Evolutionary conservation across 352 stramenopile genomes (phyloP).

Genomic region (Pythium grandisporangium): DNA sequence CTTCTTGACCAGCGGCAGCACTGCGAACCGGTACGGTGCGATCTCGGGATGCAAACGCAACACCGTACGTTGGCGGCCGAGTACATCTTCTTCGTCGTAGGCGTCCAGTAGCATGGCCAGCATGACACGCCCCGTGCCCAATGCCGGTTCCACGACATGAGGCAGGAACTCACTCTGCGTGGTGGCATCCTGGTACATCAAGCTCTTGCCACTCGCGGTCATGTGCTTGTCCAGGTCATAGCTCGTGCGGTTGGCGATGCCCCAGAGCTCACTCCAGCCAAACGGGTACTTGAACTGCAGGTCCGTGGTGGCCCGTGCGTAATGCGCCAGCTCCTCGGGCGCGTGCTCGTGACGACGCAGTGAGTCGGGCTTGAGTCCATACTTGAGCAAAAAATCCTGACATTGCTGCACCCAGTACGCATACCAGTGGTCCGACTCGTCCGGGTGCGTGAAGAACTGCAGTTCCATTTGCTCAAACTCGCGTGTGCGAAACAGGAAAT

Average conservation of each 20-base stretch:
- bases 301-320: constrained; percentile 94
- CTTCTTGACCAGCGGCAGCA: constrained; percentile 95
- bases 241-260: constrained; percentile 92
- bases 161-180: constrained; percentile 89
- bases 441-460: constrained; percentile 71
- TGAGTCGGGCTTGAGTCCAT: constrained; percentile 84
- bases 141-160: constrained; percentile 91
- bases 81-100: constrained; percentile 93
- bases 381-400: constrained; percentile 85
- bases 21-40: constrained; percentile 88
- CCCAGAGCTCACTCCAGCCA: constrained; percentile 95
- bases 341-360: constrained; percentile 91
- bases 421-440: constrained; percentile 71
- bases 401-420: constrained; percentile 91
- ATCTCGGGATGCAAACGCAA: constrained; percentile 92
- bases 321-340: constrained; percentile 93
- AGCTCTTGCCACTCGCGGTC: constrained; percentile 88
- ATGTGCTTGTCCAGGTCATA: constrained; percentile 96
- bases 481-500: constrained; percentile 96
- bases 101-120: constrained; percentile 92
- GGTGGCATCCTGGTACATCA: constrained; percentile 51
- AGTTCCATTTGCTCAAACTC: constrained; percentile 99
- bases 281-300: constrained; percentile 98
- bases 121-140: constrained; percentile 89
- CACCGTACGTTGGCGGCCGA: constrained; percentile 66